Base-by-base conservation (phyloP, 2,329 filamentous ascomycete genomes). In the Leptographium galeiforme region DNA sequence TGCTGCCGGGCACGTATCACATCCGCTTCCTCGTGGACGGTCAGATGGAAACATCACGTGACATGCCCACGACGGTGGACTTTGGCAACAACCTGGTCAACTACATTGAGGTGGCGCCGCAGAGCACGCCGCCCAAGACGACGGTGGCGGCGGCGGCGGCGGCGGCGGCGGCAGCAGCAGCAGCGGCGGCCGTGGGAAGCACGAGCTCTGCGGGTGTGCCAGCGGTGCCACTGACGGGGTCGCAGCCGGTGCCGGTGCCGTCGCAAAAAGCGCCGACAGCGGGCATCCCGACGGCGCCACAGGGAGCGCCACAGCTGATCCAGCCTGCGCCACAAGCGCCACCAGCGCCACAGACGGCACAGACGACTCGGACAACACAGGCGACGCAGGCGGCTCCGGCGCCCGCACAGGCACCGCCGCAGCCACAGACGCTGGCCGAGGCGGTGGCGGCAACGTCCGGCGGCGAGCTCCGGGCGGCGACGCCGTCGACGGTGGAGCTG, bases 81-180 rank as follows among this genome's bases (percentile, higher is more conserved):
- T 96, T 94, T 67, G 94, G 89, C 59, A 97, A 97, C 71, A 95
- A 95, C 65, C 76, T 98, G 18, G 91, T 98, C 69, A 98, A 98
- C 70, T 98, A 97, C 66, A 88, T 98, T 63, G 93, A 98, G 71
- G 87, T 97, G 57, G 87, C 79, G 62, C 81, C 87, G 39, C 84
- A 89, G 53, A 85, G 90, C 63, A 69, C 83, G 34, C 72, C 74
- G 12, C 63, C 66, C 32, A 62, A 59, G 8, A 48, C 50, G 5
- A 25, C 41, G 6, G 58, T 62, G 16, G 58, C 65, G 2, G 55
- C 59, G 4, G 61, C 62, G 6, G 55, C 65, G 6, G 60, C 63
- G 19, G 51, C 62, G 6, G 61, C 59, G 38, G 61, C 67, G 18
- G 25, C 51, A 8, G 30, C 18, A 8, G 33, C 30, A 32, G 32